Evolutionary conservation across 179 eudicot genomes (phyloP).

Genomic region (Beta corolliflora): DNA sequence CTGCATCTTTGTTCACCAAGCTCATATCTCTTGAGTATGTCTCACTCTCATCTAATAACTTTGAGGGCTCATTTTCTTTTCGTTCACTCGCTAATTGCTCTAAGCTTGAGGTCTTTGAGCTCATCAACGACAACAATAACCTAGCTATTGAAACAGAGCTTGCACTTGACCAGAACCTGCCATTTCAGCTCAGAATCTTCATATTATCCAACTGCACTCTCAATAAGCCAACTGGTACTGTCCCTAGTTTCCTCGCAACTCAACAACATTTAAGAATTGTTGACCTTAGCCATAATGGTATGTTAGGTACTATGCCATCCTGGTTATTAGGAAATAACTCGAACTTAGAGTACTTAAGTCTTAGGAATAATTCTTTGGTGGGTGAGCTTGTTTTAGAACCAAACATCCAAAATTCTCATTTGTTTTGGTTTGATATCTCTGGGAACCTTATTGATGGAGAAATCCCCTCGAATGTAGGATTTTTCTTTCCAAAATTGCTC

Average conservation of each 20-base stretch:
- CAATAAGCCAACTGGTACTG: constrained; percentile 9
- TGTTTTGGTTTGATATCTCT: constrained; percentile 15
- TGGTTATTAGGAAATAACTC: constrained; percentile 8
- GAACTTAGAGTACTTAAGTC: not conserved
- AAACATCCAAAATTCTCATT: not conserved
- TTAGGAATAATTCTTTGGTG: constrained; percentile 2
- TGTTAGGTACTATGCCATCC: constrained; percentile 5
- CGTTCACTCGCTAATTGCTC: constrained; percentile 18
- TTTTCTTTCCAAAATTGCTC: not conserved
- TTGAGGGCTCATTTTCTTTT: constrained; percentile 22
- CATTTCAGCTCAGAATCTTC: constrained; percentile 26
- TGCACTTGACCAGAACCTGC: not conserved
- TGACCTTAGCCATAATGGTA: constrained; percentile 9
- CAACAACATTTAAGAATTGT: constrained; percentile 14
- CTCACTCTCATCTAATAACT: constrained; percentile 25
- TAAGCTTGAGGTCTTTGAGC: constrained; percentile 21
- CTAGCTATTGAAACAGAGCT: constrained; percentile 21
- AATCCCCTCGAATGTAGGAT: constrained; percentile 12
- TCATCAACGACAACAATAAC: not conserved
- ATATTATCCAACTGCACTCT: constrained; percentile 24
- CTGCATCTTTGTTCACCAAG: constrained; percentile 16
- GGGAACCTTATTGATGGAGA: constrained; percentile 1
- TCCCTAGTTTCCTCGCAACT: constrained; percentile 8
- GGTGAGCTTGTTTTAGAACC: constrained; percentile 14
- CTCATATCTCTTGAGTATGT: constrained; percentile 29